These are phyloP conservation scores for Pleurotus platypus DNA, from an alignment of 768 basidiomycete genomes.

Conservation along the genomic window DNA sequence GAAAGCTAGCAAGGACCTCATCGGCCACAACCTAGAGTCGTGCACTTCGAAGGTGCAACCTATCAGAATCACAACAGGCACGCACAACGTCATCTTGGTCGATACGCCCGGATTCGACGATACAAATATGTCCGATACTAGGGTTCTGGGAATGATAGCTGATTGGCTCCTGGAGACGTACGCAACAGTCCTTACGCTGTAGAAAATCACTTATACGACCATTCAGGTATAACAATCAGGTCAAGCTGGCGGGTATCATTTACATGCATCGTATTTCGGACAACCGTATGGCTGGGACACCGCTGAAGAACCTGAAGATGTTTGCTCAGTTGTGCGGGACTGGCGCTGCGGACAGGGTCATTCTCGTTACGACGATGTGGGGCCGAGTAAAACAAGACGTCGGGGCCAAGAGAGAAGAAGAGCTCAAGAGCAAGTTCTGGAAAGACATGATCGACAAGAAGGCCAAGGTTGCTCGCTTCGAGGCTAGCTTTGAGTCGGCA, in stretches of 20 bases:
- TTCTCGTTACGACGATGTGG: constrained; percentile 50
- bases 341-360: constrained; percentile 39
- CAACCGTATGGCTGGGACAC: constrained; percentile 37
- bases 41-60: constrained; percentile 8
- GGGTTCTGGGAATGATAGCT: constrained; percentile 13
- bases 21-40: constrained; percentile 8
- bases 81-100: constrained; percentile 10
- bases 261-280: constrained; percentile 30
- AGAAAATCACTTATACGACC: too few species aligned
- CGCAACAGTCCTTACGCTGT: neutral
- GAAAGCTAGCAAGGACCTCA: neutral
- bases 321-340: constrained; percentile 47
- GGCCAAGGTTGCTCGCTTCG: constrained; percentile 5
- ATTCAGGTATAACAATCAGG: constrained; percentile 20
- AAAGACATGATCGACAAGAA: constrained; percentile 5
- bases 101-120: constrained; percentile 23
- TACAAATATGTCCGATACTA: constrained; percentile 11
- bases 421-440: constrained; percentile 9
- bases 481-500: constrained; percentile 5
- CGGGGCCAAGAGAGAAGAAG: constrained; percentile 6
- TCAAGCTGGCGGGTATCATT: constrained; percentile 25
- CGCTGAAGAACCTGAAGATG: constrained; percentile 43
- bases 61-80: neutral
- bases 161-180: constrained; percentile 15
- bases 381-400: constrained; percentile 22